Base-by-base conservation (phyloP, 768 basidiomycete genomes). In the Suillus brevipes region DNA sequence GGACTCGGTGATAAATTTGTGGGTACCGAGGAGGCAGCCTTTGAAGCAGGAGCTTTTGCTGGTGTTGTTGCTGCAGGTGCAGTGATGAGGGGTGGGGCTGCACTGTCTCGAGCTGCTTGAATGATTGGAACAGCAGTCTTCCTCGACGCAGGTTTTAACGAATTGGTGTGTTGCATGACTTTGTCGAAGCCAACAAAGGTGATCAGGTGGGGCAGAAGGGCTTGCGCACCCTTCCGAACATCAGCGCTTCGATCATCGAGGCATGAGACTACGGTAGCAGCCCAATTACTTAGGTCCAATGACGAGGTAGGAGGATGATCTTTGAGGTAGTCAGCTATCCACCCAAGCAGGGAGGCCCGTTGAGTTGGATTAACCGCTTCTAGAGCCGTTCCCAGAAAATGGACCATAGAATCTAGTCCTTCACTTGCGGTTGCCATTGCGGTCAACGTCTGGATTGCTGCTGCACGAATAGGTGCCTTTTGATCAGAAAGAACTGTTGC, bases 191-290 rank as follows among this genome's bases (percentile, higher is more conserved):
- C 95, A 38, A 87, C 88, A 56, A 77, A 87, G 4, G 83, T 78
- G 58, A 99, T 89, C 63, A 99, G 76, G 52, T 81, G 78, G 0
- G 95, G 94, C 16, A 99, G 77, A 36, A 98, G 74, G 2, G 88
- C 88, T 68, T 93, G 91, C 6, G 95, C 94, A 16, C 88, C 89
- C 77, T 99, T 99, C 64, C 97, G 87, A 25, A 99, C 92, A 73
- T 99, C 97, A 13, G 84, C 84, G 71, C 80, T 97, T 37, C 95
- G 87, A 75, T 99, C 97, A 72, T 99, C 97, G 40, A 99, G 84
- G 66, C 87, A 95, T 3, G 84, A 75, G 20, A 99, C 84, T 34
- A 92, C 76, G 1, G 87, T 81, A 9, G 83, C 72, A 9, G 84
- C 85, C 84, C 95, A 89, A 42, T 83, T 78, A 49, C 83, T 83